Evolutionary conservation across 2,329 filamentous ascomycete species (phyloP).

Genomic region (Sphaerulina musiva): DNA sequence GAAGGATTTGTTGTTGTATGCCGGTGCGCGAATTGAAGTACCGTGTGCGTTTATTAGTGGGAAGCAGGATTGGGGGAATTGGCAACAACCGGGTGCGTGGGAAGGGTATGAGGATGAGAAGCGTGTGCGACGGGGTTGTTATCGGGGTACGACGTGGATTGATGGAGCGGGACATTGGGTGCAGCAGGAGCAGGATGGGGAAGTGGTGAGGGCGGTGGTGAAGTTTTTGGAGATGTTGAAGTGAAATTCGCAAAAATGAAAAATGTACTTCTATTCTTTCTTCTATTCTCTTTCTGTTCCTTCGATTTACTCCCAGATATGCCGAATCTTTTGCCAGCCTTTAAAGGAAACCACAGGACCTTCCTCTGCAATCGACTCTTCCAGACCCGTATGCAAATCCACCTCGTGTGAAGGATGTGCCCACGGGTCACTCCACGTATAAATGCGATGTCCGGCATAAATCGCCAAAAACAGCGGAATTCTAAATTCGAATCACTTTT

Average conservation of each 20-base stretch:
- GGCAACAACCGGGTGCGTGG: slow-evolving; percentile 58
- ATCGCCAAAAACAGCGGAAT: slow-evolving; percentile 55
- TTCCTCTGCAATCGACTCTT: slow-evolving; percentile 32
- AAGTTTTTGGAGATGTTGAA: slow-evolving; percentile 2
- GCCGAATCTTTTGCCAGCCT: slow-evolving; percentile 34
- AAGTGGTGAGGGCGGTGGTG: slow-evolving; percentile 33
- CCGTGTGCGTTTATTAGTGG: slow-evolving; percentile 58
- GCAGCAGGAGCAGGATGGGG: slow-evolving; percentile 58
- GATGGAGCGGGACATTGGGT: slow-evolving; percentile 63
- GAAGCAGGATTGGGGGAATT: slow-evolving; percentile 60
- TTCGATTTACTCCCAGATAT: slow-evolving; percentile 18
- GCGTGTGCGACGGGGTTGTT: slow-evolving; percentile 42
- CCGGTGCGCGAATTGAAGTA: slow-evolving; percentile 55
- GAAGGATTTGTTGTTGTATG: slow-evolving; percentile 53
- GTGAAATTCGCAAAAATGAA: not conserved
- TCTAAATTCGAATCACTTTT: slow-evolving; percentile 34
- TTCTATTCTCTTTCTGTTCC: too few species aligned
- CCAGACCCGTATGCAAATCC: slow-evolving; percentile 45
- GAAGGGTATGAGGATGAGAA: slow-evolving; percentile 47
- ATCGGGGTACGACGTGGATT: slow-evolving; percentile 48
- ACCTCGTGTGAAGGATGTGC: slow-evolving; percentile 44
- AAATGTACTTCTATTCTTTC: too few species aligned
- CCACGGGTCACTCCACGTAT: slow-evolving; percentile 47
- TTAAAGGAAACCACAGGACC: slow-evolving; percentile 26
- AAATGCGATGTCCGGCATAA: slow-evolving; percentile 49